Evolutionary conservation across 2,329 filamentous ascomycete genomes (phyloP).

Genomic region (Xylaria sp.): DNA sequence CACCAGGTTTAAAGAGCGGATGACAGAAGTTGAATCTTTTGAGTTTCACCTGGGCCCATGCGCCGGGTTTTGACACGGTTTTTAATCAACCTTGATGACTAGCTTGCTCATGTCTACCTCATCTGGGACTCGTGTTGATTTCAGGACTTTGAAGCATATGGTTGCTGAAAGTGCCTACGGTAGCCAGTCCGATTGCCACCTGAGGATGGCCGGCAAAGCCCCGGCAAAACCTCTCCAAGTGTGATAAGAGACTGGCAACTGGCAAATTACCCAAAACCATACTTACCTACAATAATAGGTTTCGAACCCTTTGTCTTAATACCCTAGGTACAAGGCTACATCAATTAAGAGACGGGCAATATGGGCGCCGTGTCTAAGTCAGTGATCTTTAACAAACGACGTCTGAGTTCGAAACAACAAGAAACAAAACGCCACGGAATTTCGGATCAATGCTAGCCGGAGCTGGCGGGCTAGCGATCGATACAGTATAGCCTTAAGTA

Average conservation of each 20-base stretch:
- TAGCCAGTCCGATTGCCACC: constrained; percentile 1
- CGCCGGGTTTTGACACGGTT: constrained; percentile 2
- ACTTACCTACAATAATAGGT: background rate
- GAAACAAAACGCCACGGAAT: constrained; percentile 7
- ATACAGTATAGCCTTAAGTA: background rate
- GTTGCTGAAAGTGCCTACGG: constrained; percentile 14
- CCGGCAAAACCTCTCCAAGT: constrained; percentile 22
- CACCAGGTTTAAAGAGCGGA: background rate
- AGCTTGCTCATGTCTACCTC: background rate
- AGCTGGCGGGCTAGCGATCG: background rate
- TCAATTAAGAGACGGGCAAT: background rate
- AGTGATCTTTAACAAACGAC: background rate
- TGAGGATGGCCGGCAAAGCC: constrained; percentile 25
- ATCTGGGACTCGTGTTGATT: constrained; percentile 8
- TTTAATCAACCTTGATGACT: background rate
- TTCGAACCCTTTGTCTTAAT: background rate
- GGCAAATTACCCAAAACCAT: background rate
- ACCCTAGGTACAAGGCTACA: background rate
- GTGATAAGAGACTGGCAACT: no score
- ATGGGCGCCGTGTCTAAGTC: background rate
- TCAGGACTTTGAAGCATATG: constrained; percentile 1
- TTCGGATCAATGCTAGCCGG: constrained; percentile 20
- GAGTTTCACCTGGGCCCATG: background rate
- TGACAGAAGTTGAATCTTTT: constrained; percentile 4
- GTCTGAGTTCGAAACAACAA: constrained; percentile 13